phyloP scores from a whole-genome alignment of 2,329 filamentous ascomycete genomes.

The Penicillium sp. region DNA sequence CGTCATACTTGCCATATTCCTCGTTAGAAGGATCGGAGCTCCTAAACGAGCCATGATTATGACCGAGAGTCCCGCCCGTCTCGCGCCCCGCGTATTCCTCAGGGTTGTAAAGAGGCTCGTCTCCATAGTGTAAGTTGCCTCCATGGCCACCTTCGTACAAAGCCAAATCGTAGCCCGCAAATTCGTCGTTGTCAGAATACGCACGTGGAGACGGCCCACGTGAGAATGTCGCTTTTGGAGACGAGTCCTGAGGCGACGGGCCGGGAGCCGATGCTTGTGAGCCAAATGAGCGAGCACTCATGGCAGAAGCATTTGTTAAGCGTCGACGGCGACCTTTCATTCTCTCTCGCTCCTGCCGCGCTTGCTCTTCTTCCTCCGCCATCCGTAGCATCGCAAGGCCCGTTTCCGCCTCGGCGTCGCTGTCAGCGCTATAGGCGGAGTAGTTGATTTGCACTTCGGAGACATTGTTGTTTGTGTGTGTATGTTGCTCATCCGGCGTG shows the following conservation, averaged over 20 bases:
- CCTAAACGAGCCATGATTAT: conserved; percentile 23
- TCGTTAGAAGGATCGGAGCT: conserved; percentile 23
- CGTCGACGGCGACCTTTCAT: conserved; percentile 52
- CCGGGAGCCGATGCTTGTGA: conserved; percentile 37
- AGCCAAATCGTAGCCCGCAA: conserved; percentile 65
- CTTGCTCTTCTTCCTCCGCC: conserved; percentile 71
- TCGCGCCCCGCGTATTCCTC: conserved; percentile 18
- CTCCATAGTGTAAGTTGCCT: conserved; percentile 56
- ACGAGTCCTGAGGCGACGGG: conserved; percentile 9
- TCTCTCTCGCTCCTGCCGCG: conserved; percentile 37
- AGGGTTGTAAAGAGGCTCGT: conserved; percentile 33
- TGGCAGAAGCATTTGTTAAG: conserved; percentile 49
- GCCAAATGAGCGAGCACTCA: conserved; percentile 32
- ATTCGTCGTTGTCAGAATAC: conserved; percentile 62
- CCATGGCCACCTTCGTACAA: conserved; percentile 68
- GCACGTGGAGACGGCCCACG: conserved; percentile 23
- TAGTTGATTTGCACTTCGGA: conserved; percentile 43
- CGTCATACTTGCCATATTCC: conserved; percentile 23
- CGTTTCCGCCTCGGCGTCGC: conserved; percentile 79
- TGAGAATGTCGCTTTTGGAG: conserved; percentile 18
- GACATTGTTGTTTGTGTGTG: conserved; percentile 45
- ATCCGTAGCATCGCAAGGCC: conserved; percentile 77
- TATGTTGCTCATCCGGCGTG: conserved; percentile 41
- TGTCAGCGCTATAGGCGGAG: conserved; percentile 61
- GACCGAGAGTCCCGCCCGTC: conserved; percentile 11